Percentiles rank a stretch among this genome's conserved stretches.
Evolutionary conservation across 495 filamentous ascomycete genomes (phyloP).

Genomic region (Thermothielavioides terrestris): DNA sequence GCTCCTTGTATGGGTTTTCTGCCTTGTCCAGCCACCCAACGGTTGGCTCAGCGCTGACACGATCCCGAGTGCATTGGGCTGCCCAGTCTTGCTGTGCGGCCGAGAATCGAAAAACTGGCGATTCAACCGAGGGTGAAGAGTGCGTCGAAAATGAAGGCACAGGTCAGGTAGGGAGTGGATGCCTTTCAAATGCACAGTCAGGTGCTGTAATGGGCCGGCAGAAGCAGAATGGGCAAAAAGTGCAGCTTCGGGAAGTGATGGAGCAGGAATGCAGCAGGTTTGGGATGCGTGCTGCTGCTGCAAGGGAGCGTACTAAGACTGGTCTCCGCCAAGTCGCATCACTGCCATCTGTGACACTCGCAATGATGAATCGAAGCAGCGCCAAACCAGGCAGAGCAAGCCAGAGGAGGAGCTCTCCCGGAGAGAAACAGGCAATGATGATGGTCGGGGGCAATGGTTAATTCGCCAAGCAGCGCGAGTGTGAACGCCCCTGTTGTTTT

Average conservation of each 20-base stretch:
- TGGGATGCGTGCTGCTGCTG: background rate
- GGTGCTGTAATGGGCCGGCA: no score
- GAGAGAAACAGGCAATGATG: background rate
- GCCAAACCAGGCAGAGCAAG: no score
- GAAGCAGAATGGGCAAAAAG: background rate
- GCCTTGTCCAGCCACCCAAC: slow-evolving; percentile 18
- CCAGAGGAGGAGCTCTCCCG: background rate
- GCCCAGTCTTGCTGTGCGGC: background rate
- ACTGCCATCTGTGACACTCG: background rate
- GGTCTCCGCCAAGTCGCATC: background rate
- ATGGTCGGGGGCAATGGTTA: no score
- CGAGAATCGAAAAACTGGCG: background rate
- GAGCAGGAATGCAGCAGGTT: background rate
- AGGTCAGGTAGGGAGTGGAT: no score
- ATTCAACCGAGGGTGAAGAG: no score
- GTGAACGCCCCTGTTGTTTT: no score
- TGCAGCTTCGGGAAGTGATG: background rate
- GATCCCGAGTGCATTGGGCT: slow-evolving; percentile 5
- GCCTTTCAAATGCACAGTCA: no score
- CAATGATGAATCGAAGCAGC: background rate
- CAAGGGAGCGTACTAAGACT: background rate
- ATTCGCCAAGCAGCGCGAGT: no score
- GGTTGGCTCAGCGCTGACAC: background rate
- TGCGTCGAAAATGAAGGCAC: no score
- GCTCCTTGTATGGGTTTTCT: background rate